These are phyloP conservation scores for Albatrellus ellisii DNA, from an alignment of 768 basidiomycete genomes.

Conservation along the genomic window DNA sequence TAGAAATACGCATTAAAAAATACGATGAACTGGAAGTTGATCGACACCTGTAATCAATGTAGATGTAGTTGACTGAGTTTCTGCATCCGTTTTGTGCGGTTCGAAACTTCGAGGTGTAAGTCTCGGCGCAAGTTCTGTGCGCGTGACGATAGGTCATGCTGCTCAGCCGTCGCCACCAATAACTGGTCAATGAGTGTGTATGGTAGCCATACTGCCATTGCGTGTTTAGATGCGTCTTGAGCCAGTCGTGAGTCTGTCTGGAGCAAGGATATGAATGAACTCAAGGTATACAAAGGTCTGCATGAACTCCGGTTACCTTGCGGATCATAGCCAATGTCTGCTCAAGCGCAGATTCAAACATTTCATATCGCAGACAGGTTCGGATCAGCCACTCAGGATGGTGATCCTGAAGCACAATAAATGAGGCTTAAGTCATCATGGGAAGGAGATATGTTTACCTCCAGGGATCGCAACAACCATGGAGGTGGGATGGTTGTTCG, in stretches of 20 bases:
- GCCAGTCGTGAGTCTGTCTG: constrained; percentile 43
- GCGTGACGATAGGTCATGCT: constrained; percentile 34
- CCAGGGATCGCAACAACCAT: constrained; percentile 70
- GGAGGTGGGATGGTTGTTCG: constrained; percentile 51
- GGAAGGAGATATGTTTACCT: constrained; percentile 29
- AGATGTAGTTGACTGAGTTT: too few relatives aligned
- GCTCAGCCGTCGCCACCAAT: constrained; percentile 45
- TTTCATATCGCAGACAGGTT: constrained; percentile 64
- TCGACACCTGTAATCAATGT: too few relatives aligned
- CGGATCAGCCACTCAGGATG: constrained; percentile 81
- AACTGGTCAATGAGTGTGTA: constrained; percentile 80
- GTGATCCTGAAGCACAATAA: constrained; percentile 31
- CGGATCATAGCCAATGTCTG: constrained; percentile 58
- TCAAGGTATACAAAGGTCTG: constrained; percentile 7
- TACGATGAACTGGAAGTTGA: too few relatives aligned
- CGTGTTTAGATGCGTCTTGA: constrained; percentile 37
- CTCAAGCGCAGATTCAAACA: constrained; percentile 64
- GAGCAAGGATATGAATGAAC: not conserved
- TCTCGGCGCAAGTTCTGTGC: constrained; percentile 29
- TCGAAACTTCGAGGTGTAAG: constrained; percentile 46
- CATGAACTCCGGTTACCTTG: constrained; percentile 36
- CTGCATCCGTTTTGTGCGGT: constrained; percentile 56
- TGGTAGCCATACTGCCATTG: constrained; percentile 65
- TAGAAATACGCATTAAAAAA: too few relatives aligned
- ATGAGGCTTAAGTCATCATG: not conserved